Base-by-base conservation (phyloP, 2,329 filamentous ascomycete species). In the Colletotrichum aenigma region DNA sequence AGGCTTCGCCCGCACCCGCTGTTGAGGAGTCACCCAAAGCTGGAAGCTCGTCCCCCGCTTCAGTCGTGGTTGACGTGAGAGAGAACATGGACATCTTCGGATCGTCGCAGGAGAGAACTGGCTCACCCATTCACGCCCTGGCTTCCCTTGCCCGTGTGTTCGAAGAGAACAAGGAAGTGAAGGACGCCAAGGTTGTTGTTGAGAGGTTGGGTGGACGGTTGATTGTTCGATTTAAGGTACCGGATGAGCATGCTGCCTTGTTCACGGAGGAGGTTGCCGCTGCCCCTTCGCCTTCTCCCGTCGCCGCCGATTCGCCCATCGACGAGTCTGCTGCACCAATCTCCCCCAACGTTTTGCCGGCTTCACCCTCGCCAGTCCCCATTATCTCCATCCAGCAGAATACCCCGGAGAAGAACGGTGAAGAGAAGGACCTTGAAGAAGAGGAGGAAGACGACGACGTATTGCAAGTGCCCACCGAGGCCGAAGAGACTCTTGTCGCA, bases 171-270 rank as follows among this genome's bases (percentile, higher is more conserved):
- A 36, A 60, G 43, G 70, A 73, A 52, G 21, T 5, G 9, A 56
- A 32, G n/a, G 71, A 75, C 5, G 36, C 34, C 18, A 75, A 21
- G 32, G 76, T 76, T 12, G 6, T 70, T 7, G 56, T 76, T 7
- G 58, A 34, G 7, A 65, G 24, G 7, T 36, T 73, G 18, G 66
- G 55, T 21, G 77, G 52, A 6, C 77, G 75, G 2, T 28, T 77
- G 18, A 62, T 77, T 43, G 71, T 70, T 34, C 77, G 75, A 18
- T 77, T 78, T 70, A 77, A 76, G 72, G 52, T 78, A 36, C 66
- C 75, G 30, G 68, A 77, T 4, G 58, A 77, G 21, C 38, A 38
- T 15, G 52, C 60, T 16, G 66, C 43, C 3, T 15, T 65, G 6
- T 38, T 75, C 15, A 36, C 55, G 4, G 18, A 61, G 13, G 21